Conservation (phyloP, 768 basidiomycete genomes). For the Steccherinum ochraceum region DNA sequence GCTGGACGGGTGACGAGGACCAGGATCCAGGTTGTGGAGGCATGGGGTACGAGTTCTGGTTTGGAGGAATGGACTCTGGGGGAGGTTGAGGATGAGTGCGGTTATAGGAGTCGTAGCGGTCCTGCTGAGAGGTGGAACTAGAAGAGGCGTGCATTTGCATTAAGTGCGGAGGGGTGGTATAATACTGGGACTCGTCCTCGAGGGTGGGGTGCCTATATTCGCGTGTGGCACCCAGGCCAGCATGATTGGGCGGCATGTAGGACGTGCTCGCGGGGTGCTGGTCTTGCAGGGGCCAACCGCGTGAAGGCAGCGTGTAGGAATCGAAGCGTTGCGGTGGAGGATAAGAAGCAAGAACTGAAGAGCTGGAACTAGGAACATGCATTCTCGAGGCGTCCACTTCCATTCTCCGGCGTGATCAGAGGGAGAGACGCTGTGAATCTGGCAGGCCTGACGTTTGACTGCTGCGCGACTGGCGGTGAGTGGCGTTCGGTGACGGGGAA, state of each 20-base stretch:
- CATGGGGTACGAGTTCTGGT: neutral
- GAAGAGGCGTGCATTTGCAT: conserved; percentile 8
- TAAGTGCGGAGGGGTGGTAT: neutral
- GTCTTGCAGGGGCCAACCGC: conserved; percentile 8
- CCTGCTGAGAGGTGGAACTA: conserved; percentile 16
- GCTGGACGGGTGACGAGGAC: neutral
- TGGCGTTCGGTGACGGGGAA: neutral
- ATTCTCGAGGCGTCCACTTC: conserved; percentile 20
- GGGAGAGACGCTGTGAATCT: conserved; percentile 10
- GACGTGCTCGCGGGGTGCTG: neutral
- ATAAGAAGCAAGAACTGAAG: conserved; percentile 13
- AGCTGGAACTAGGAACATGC: conserved; percentile 12
- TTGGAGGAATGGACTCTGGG: conserved; percentile 1
- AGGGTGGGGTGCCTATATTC: neutral
- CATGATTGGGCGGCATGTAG: neutral
- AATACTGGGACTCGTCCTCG: conserved; percentile 2
- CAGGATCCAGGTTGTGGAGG: neutral
- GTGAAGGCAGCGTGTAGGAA: conserved; percentile 9
- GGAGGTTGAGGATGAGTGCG: conserved; percentile 6
- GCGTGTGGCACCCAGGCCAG: neutral
- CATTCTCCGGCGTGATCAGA: no score
- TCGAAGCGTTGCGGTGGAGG: conserved; percentile 10
- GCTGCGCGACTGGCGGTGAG: no score
- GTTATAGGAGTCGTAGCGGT: conserved; percentile 27
- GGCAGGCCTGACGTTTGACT: conserved; percentile 1